Conservation (phyloP, 2,329 filamentous ascomycete species). For the Ceratocystiopsis sp. region DNA sequence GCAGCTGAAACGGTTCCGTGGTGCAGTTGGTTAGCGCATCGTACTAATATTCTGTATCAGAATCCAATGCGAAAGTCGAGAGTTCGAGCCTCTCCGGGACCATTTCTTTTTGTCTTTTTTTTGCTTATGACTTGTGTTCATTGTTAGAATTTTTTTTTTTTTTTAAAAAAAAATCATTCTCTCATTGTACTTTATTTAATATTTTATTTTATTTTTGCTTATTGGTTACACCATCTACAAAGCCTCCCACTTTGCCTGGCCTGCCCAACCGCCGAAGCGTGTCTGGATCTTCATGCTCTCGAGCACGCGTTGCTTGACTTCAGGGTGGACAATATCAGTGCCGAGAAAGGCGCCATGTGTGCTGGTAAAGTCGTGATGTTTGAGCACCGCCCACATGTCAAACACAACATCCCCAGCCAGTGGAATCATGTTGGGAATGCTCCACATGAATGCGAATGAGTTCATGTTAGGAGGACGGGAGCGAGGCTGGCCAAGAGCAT, state of each 20-base stretch:
- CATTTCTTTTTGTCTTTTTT: no score
- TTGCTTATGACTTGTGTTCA: no score
- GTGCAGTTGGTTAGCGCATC: no score
- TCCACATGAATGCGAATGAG: conserved; percentile 59
- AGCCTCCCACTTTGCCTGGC: conserved; percentile 15
- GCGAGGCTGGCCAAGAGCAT: conserved; percentile 21
- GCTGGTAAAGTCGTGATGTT: conserved; percentile 41
- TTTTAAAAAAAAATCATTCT: no score
- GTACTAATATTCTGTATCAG: no score
- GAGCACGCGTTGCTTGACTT: conserved; percentile 47
- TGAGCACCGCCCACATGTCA: conserved; percentile 53
- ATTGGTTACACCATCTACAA: not conserved
- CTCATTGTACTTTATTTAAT: no score
- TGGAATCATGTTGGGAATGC: conserved; percentile 59
- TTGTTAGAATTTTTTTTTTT: no score
- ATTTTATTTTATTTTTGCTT: not conserved
- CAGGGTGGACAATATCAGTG: conserved; percentile 38
- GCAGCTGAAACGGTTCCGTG: no score
- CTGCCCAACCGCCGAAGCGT: conserved; percentile 27
- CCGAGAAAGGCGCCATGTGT: conserved; percentile 52
- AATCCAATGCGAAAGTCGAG: no score
- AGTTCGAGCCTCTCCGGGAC: no score
- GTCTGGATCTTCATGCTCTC: conserved; percentile 66
- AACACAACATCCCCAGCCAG: conserved; percentile 45
- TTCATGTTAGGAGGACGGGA: conserved; percentile 26